phyloP scores from a whole-genome alignment of 1,139 yeast species.

The Pichia norvegensis region DNA sequence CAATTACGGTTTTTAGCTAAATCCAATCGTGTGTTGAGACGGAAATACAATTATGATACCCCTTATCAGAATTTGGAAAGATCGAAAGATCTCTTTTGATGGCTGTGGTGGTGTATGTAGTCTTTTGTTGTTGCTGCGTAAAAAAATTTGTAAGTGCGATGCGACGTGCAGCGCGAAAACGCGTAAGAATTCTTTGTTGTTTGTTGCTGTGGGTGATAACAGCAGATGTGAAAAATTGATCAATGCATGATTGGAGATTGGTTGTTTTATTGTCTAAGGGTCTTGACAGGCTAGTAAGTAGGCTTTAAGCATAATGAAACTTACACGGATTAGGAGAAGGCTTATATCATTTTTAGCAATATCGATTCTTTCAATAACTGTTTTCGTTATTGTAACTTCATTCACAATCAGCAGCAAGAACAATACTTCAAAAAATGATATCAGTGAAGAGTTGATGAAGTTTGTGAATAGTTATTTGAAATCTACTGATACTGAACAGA shows the following conservation, averaged over 20 bases:
- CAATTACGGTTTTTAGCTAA: slow-evolving; percentile 19
- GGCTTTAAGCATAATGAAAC: no score
- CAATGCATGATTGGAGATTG: no score
- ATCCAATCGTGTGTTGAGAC: not conserved
- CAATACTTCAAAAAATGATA: not conserved
- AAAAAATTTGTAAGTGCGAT: no score
- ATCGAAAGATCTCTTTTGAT: not conserved
- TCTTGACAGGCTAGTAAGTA: no score
- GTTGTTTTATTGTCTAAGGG: no score
- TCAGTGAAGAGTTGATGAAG: not conserved
- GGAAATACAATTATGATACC: not conserved
- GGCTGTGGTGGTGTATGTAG: not conserved
- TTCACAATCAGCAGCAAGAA: not conserved
- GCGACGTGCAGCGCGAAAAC: no score
- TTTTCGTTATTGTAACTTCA: not conserved
- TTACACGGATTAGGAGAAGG: not conserved
- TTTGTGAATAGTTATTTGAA: not conserved
- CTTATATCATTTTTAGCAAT: not conserved
- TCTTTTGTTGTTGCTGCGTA: no score
- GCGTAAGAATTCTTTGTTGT: no score
- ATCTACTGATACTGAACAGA: not conserved
- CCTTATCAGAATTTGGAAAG: not conserved
- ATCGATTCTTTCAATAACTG: not conserved
- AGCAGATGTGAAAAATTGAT: no score
- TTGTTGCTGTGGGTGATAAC: no score